Base-by-base conservation (phyloP, 805 yeast species). In the Spathaspora passalidarum region DNA sequence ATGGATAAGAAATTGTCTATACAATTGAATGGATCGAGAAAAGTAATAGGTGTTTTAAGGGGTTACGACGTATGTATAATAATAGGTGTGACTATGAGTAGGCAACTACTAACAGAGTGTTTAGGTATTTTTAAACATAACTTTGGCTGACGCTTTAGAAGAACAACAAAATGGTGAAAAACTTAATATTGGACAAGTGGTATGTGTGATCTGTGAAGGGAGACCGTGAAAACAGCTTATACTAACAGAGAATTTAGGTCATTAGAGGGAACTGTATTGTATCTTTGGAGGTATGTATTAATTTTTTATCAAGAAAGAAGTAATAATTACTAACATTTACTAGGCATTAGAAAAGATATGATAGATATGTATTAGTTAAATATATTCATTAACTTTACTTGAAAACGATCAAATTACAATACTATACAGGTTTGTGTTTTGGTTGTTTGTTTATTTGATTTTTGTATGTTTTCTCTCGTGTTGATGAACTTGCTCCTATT, bases 221-320 rank as follows among this genome's bases (percentile, higher is more conserved):
- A 5, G 10, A 17, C 3, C n/a, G n/a, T 11, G n/a, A n/a, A 14
- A 19, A 29, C 26, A 23, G 25, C 29, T 37, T 26, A 13, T 52
- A 56, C 60, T 54, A 59, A 56, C 61, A 40, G 16, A n/a, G 14
- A 13, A 11, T n/a, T 10, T 47, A 60, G 68, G 77, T 86, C 20
- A 70, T 88, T 6, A 74, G 96, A 55, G 96, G 96, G 11, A 86
- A 86, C 57, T 83, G 90, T 4, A 82, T 88, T 6, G 79, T 86
- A 8, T 78, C 90, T 13, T 68, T 88, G 52, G 95, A 86, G 65
- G 84, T 76, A 63, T 55, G 75, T 68, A 41, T n/a, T 35, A 14
- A 29, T 39, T 13, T 21, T 22, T 10, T 14, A 23, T 7, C 37
- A 19, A 19, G n/a, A 23, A 23, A 35, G n/a, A 19, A 2, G 4